A percentile compares a stretch with the other conserved stretches of the same genome.
phyloP scores from a whole-genome alignment of 495 filamentous ascomycete species.

The Trichocladium uniseriatum region DNA sequence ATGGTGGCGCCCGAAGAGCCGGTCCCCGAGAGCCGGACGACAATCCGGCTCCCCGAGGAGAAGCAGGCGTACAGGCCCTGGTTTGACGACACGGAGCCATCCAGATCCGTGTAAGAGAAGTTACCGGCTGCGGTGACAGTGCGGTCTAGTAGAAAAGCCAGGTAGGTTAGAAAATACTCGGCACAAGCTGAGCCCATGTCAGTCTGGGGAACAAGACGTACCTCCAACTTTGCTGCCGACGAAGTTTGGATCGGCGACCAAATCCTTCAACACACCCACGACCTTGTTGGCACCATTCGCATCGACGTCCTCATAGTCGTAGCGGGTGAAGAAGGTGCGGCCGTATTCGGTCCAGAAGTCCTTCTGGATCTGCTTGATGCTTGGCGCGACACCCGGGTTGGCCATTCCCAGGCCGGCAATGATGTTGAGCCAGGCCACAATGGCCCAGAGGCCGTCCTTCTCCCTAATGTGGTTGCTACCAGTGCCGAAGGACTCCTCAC shows the following conservation, averaged over 20 bases:
- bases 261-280: constrained; percentile 61
- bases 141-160: constrained; percentile 43
- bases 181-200: constrained; percentile 1
- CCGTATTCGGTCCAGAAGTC: constrained; percentile 97
- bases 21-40: constrained; percentile 88
- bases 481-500: constrained; percentile 95
- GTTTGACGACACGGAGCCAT: constrained; percentile 89
- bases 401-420: constrained; percentile 88
- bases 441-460: constrained; percentile 96
- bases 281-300: constrained; percentile 83
- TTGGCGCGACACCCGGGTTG: constrained; percentile 63
- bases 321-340: constrained; percentile 97
- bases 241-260: constrained; percentile 59
- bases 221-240: constrained; percentile 72
- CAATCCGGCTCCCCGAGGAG: constrained; percentile 86
- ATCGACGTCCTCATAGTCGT: constrained; percentile 94
- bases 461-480: constrained; percentile 99
- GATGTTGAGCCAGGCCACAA: constrained; percentile 97
- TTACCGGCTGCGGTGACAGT: constrained; percentile 85
- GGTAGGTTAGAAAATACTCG: too few species aligned
- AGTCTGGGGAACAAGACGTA: constrained; percentile 22
- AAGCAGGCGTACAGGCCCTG: constrained; percentile 94
- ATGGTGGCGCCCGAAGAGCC: constrained; percentile 93
- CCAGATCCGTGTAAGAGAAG: constrained; percentile 94
- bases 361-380: constrained; percentile 88